Evolutionary conservation across 2,329 filamentous ascomycete species (phyloP), one percentile per base, ranked within the genome.

Genomic region (Ophiostoma sp.): DNA sequence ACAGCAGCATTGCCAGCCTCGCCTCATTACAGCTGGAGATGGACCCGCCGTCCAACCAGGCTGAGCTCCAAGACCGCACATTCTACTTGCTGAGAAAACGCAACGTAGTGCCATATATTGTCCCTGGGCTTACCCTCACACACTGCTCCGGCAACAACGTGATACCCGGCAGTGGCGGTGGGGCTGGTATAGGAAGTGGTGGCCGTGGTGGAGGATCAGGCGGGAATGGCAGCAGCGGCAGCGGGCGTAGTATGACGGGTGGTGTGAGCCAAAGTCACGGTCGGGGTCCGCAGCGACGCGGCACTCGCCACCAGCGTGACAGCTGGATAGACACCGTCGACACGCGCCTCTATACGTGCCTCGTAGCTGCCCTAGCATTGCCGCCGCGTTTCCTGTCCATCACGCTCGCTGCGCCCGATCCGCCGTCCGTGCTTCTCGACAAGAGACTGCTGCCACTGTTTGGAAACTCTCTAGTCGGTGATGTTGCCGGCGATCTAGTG

Each of bases 81-180:
- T 97, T 98, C 75, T 84, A 85, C 40, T 86, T 90, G n/a, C 83
- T 99, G n/a, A 89, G 87, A 73, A 89, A 88, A 74, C 86, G 90
- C 73, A 85, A 88, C 72, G 90, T 98, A 65, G 79, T 86, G 0
- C 93, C 94, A 0, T 85, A 84, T 36, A 86, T 95, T 49, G 88
- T 91, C 70, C 81, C 83, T 0, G 82, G 80, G 5, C 83, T 97
- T 16, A 86, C 87, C 66, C 83, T 97, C 14, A 86, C 96, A 0
- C 92, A 93, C 74, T 97, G 93, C 77, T 93, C 92, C 0, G 93
- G 91, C 6, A 80, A 81, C 45, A 82, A 85, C 71, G 40, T 81
- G 8, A 49, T n/a, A 18, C 63, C 63, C 5, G 18, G 41, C 18
- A 40, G n/a, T n/a, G 47, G 45, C 14, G 38, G 18, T 16, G 63